These are phyloP conservation scores for Fragaria vesca DNA, from an alignment of 306 rosid genomes.

Conservation along the genomic window DNA sequence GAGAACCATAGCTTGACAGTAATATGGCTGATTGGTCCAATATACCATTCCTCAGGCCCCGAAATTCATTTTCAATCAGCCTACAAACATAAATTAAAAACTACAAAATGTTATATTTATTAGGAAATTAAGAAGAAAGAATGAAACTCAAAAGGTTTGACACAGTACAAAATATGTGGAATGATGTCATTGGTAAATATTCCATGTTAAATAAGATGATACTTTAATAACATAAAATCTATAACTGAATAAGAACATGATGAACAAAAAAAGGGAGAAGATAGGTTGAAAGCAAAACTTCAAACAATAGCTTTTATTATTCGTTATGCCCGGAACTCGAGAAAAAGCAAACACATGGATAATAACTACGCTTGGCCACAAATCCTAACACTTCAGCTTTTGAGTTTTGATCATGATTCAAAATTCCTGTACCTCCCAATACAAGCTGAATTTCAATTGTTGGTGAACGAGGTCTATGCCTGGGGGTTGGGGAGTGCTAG, in stretches of 20 bases:
- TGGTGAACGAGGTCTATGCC: constrained; percentile 1
- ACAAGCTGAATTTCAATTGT: background rate
- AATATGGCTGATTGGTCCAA: constrained; percentile 96
- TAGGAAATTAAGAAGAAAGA: background rate
- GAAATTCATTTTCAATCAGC: constrained; percentile 86
- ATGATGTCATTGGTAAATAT: background rate
- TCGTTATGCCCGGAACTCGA: background rate
- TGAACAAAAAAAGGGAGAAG: background rate
- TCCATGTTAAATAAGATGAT: background rate
- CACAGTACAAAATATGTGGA: background rate
- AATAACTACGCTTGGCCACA: background rate
- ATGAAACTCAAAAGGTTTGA: background rate
- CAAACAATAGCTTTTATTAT: background rate
- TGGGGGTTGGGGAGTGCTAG: background rate
- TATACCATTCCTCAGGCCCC: constrained; percentile 95
- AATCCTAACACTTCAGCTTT: background rate
- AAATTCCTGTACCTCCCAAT: background rate
- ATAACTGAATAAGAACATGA: background rate
- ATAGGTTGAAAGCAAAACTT: background rate
- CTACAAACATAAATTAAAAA: constrained; percentile 34
- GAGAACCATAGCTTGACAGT: constrained; percentile 79
- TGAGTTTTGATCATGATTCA: background rate
- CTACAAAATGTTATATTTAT: background rate
- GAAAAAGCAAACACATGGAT: background rate
- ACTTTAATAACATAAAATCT: background rate